phyloP scores from a whole-genome alignment of 306 rosid species.

The Geum urbanum region DNA sequence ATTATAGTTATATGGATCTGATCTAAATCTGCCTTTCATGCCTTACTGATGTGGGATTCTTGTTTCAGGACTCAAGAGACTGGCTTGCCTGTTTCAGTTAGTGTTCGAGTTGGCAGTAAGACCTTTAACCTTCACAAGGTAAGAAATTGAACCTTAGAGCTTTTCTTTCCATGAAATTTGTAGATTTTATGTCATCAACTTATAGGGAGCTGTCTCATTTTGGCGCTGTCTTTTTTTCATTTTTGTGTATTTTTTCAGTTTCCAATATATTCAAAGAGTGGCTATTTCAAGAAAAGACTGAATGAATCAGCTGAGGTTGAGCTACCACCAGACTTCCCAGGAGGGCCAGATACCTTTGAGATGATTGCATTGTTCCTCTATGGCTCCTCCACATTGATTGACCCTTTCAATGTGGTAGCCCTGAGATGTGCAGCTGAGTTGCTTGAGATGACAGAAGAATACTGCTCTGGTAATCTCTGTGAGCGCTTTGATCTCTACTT shows the following conservation, averaged over 20 bases:
- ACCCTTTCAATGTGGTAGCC: slow-evolving; percentile 73
- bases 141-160: slow-evolving; percentile 1
- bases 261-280: slow-evolving; percentile 70
- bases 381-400: slow-evolving; percentile 68
- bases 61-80: slow-evolving; percentile 83
- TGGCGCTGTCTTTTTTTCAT: background rate
- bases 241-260: slow-evolving; percentile 32
- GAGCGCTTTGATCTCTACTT: slow-evolving; percentile 71
- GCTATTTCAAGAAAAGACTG: slow-evolving; percentile 64
- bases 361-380: slow-evolving; percentile 69
- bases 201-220: background rate
- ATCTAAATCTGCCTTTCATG: background rate
- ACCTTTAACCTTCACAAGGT: slow-evolving; percentile 74
- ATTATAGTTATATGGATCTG: background rate
- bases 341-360: slow-evolving; percentile 80
- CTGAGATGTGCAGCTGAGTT: slow-evolving; percentile 81
- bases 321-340: slow-evolving; percentile 70
- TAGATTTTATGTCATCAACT: background rate
- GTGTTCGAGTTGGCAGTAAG: slow-evolving; percentile 53
- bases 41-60: slow-evolving; percentile 11
- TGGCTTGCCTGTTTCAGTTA: slow-evolving; percentile 69
- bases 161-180: background rate
- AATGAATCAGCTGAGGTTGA: slow-evolving; percentile 53
- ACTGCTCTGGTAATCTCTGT: slow-evolving; percentile 59
- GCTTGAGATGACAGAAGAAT: slow-evolving; percentile 80